Conservation (phyloP, 2,329 filamentous ascomycete genomes). For the Penicillium glabrum region DNA sequence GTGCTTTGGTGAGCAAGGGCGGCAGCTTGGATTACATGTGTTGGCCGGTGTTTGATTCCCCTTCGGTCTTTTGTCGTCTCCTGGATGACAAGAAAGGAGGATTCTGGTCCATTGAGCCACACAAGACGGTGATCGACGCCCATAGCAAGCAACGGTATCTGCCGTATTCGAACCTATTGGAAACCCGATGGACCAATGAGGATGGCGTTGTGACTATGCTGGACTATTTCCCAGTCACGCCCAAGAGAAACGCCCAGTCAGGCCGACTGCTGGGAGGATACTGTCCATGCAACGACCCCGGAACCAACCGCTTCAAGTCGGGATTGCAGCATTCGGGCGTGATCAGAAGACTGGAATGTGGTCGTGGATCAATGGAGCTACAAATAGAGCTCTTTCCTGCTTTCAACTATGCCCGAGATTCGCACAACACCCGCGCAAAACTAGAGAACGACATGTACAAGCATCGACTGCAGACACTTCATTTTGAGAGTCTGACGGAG, state of each 20-base stretch:
- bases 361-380: slow-evolving; percentile 65
- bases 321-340: slow-evolving; percentile 49
- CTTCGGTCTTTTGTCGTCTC: slow-evolving; percentile 71
- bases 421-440: slow-evolving; percentile 48
- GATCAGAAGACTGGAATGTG: slow-evolving; percentile 69
- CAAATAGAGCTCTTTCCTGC: slow-evolving; percentile 71
- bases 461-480: slow-evolving; percentile 58
- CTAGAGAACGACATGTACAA: slow-evolving; percentile 37
- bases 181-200: slow-evolving; percentile 76
- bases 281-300: slow-evolving; percentile 33
- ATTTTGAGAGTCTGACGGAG: slow-evolving; percentile 60
- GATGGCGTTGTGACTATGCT: slow-evolving; percentile 71
- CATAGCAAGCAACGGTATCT: slow-evolving; percentile 78
- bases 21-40: slow-evolving; percentile 77
- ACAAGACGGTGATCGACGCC: slow-evolving; percentile 46
- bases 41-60: slow-evolving; percentile 79
- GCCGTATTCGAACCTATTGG: slow-evolving; percentile 71
- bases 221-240: slow-evolving; percentile 74
- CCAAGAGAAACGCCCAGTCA: slow-evolving; percentile 50
- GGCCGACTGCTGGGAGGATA: slow-evolving; percentile 32
- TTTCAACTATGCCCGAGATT: slow-evolving; percentile 67
- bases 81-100: slow-evolving; percentile 74
- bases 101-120: slow-evolving; percentile 64
- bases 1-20: slow-evolving; percentile 71
- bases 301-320: slow-evolving; percentile 52